These are phyloP conservation scores for Blastosporella zonata DNA, from an alignment of 1,284 basidiomycete species.

Conservation along the genomic window DNA sequence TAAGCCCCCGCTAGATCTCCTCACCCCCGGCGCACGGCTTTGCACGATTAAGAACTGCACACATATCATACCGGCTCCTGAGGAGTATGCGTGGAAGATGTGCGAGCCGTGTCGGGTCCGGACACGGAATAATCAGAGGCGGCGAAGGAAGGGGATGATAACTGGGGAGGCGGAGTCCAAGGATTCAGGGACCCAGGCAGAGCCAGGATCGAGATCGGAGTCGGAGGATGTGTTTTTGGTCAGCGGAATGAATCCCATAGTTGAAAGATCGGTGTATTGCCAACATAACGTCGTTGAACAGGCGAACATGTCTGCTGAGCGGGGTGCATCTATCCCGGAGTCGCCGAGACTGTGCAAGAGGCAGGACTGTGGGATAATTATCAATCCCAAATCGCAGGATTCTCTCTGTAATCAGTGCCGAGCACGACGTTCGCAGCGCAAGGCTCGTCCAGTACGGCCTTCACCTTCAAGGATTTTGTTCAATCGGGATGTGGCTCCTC, in stretches of 20 bases:
- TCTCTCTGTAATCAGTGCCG: constrained; percentile 20
- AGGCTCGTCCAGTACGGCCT: neutral
- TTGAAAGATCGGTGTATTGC: neutral
- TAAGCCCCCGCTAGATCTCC: neutral
- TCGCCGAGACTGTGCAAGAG: constrained; percentile 15
- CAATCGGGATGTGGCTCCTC: neutral
- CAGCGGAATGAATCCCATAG: neutral
- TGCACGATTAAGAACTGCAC: constrained; percentile 19
- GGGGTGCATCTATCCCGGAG: neutral
- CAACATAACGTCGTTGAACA: neutral
- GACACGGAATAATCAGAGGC: constrained; percentile 6
- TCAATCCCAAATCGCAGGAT: constrained; percentile 8
- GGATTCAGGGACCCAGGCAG: neutral
- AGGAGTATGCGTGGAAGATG: constrained; percentile 21
- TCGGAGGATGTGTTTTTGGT: constrained; percentile 14
- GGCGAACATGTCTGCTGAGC: neutral
- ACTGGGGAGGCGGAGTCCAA: neutral
- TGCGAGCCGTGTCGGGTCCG: constrained; percentile 20
- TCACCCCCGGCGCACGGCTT: constrained; percentile 20
- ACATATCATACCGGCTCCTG: constrained; percentile 17
- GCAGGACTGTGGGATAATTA: constrained; percentile 19
- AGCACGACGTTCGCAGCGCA: constrained; percentile 1
- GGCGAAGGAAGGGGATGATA: neutral
- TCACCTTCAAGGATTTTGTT: neutral
- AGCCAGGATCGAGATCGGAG: constrained; percentile 6